Evolutionary conservation across 2,329 filamentous ascomycete genomes (phyloP), one percentile per base, ranked within the genome.

Genomic region (Aspergillus nomiae): DNA sequence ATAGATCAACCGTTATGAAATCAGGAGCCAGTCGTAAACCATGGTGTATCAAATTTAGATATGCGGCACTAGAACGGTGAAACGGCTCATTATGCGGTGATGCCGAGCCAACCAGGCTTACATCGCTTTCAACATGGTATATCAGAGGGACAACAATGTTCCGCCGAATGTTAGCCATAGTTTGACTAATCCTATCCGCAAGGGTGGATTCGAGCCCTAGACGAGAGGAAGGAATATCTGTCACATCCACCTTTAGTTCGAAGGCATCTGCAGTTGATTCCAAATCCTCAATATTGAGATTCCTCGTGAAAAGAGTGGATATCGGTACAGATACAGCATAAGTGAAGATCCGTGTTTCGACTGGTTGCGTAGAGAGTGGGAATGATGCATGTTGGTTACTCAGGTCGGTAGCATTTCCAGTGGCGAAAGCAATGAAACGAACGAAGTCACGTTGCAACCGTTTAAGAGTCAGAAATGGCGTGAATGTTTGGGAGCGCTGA

Each of bases 221-320:
- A 19, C 78, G 68, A 24, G 77, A 74, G 10, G 71, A 69, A 32
- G 70, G 60, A 14, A 63, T 59, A 21, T 69, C 70, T 10, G 68
- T 61, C 30, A 74, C 65, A 60, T 85, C 83, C 26, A 89, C 77
- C 16, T 85, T 81, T 4, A 91, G 77, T 70, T 91, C 88, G 36
- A 91, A 85, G 7, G 88, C 89, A 73, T 92, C 89, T 3, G 84
- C 85, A 4, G 87, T 89, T n/a, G 84, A 84, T 63, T 90, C 88
- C 24, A 90, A 76, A 30, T 87, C 85, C 67, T 90, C 87, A 12
- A 91, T 83, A 62, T 91, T 86, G 24, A 89, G 70, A 1, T 83
- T 76, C 12, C 80, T 78, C 1, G 81, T 75, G 1, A 89, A 70
- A 3, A 92, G 75, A 19, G 84, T 82, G 0, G 85, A 86, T 2